Evolutionary conservation across 2,329 filamentous ascomycete species (phyloP).

Genomic region (Ophiostoma ulmi): DNA sequence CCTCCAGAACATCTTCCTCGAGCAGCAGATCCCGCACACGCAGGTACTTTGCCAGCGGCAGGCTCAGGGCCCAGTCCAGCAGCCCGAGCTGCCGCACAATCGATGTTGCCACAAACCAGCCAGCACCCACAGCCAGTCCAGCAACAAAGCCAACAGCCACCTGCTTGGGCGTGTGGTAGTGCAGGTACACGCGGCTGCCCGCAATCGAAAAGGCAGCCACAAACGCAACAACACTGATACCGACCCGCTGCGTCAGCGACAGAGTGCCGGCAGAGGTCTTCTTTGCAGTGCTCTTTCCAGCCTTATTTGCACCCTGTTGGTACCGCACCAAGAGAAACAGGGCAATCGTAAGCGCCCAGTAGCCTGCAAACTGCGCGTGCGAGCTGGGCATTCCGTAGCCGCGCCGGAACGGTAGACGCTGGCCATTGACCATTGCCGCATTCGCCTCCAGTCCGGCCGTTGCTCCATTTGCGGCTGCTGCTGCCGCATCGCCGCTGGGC

Average conservation of each 20-base stretch:
- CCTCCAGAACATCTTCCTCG: slow-evolving; percentile 81
- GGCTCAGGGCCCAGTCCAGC: slow-evolving; percentile 67
- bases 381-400: slow-evolving; percentile 96
- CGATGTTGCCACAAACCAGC: slow-evolving; percentile 74
- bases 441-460: not conserved
- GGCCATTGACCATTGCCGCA: slow-evolving; percentile 2
- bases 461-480: not conserved
- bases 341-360: slow-evolving; percentile 78
- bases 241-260: slow-evolving; percentile 53
- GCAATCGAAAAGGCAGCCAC: slow-evolving; percentile 64
- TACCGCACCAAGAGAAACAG: slow-evolving; percentile 79
- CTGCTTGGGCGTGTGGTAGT: slow-evolving; percentile 85
- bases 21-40: slow-evolving; percentile 78
- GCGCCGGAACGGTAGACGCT: slow-evolving; percentile 21
- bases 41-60: slow-evolving; percentile 58
- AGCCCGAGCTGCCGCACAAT: slow-evolving; percentile 61
- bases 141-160: slow-evolving; percentile 74
- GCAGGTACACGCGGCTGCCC: slow-evolving; percentile 80
- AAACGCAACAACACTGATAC: slow-evolving; percentile 51
- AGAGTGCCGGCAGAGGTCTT: not conserved
- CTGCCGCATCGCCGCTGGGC: not conserved
- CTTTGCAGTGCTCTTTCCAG: not conserved
- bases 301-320: not conserved
- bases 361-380: slow-evolving; percentile 90
- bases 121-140: slow-evolving; percentile 64